Evolutionary conservation across 2,329 filamentous ascomycete genomes (phyloP).

Genomic region (Alternaria ethzedia): DNA sequence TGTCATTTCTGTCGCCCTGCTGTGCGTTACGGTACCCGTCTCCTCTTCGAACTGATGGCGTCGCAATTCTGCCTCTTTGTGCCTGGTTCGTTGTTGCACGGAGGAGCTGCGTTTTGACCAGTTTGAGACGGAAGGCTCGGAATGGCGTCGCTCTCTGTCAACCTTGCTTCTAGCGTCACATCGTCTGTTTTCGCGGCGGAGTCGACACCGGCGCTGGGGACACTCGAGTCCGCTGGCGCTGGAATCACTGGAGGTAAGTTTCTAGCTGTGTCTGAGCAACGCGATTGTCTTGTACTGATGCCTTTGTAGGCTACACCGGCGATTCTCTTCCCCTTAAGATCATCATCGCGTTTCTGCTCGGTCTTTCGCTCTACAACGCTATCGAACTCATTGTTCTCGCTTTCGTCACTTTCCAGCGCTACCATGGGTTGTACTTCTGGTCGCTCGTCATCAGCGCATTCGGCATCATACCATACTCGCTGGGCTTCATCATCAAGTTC

Average conservation of each 20-base stretch:
- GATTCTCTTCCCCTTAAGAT: constrained; percentile 37
- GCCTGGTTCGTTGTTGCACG: not conserved
- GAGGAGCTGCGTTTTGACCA: not conserved
- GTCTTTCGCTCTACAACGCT: constrained; percentile 49
- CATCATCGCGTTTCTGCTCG: constrained; percentile 47
- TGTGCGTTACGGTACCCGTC: not conserved
- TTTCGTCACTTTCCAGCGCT: constrained; percentile 56
- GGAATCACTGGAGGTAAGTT: constrained; percentile 41
- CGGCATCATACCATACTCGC: constrained; percentile 55
- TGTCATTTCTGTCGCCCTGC: not conserved
- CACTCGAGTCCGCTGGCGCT: constrained; percentile 34
- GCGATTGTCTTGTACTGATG: not conserved
- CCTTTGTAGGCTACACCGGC: constrained; percentile 38
- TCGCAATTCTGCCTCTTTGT: not conserved
- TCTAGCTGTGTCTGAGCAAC: not conserved
- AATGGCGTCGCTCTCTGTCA: constrained; percentile 25
- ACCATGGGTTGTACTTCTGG: constrained; percentile 59
- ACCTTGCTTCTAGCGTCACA: constrained; percentile 16
- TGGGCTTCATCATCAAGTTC: constrained; percentile 57
- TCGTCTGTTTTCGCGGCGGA: constrained; percentile 13
- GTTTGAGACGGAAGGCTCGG: constrained; percentile 2
- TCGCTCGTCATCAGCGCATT: constrained; percentile 52
- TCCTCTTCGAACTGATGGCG: not conserved
- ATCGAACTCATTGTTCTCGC: constrained; percentile 56
- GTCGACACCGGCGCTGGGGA: constrained; percentile 37